A percentile compares a stretch with the other conserved stretches of the same genome.
phyloP scores from a whole-genome alignment of 495 filamentous ascomycete species.

The Tuber magnatum region DNA sequence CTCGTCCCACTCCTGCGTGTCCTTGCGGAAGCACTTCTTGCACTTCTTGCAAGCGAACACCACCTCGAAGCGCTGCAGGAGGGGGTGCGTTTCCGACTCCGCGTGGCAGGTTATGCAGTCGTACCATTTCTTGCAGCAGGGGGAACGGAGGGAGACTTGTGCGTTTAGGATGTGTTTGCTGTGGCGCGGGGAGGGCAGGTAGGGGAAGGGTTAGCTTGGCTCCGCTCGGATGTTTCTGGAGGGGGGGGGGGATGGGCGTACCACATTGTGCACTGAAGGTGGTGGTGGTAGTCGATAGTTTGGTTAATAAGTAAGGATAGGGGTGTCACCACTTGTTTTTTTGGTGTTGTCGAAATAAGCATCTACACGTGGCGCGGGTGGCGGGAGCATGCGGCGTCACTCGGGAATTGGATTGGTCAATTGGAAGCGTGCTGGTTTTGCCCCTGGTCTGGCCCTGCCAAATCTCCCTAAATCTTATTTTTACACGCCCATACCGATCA shows the following conservation, averaged over 20 bases:
- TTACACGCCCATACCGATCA: too few species aligned
- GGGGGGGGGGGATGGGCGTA: background rate
- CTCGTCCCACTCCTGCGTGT: conserved; percentile 84
- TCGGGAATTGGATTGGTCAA: background rate
- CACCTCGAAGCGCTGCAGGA: conserved; percentile 78
- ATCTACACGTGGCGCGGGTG: background rate
- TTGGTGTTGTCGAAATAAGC: background rate
- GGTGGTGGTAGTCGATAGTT: background rate
- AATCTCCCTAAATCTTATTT: too few species aligned
- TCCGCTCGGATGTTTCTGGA: background rate
- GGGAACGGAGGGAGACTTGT: conserved; percentile 88
- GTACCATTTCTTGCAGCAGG: conserved; percentile 97
- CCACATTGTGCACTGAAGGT: background rate
- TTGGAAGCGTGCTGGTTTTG: background rate
- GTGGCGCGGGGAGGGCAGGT: too few species aligned
- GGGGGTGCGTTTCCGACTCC: conserved; percentile 66
- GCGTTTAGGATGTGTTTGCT: conserved; percentile 97
- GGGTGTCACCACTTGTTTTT: too few species aligned
- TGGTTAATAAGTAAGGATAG: background rate
- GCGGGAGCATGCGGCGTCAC: background rate
- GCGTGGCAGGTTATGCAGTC: conserved; percentile 94
- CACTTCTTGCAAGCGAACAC: conserved; percentile 98
- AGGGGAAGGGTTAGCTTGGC: background rate
- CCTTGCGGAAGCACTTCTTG: conserved; percentile 94
- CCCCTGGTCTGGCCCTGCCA: background rate